Evolutionary conservation across 78 protist genomes (phyloP), one percentile per base, ranked within the genome.

Genomic region (Guillardia theta): DNA sequence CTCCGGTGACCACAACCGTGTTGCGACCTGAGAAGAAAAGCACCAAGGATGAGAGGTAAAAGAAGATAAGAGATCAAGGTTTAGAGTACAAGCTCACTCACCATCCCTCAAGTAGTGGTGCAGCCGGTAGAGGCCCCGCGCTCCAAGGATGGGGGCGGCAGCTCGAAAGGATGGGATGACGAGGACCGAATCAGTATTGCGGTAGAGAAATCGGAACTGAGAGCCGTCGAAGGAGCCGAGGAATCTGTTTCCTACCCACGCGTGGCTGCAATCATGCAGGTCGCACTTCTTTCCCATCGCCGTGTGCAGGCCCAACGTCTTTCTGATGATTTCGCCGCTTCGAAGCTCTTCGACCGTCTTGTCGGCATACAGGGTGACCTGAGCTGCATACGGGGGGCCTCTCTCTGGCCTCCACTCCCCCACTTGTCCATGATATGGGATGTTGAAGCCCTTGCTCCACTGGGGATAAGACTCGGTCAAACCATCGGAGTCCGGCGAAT

Each of bases 51-150:
- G n/a, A n/a, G n/a, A n/a, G n/a, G n/a, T n/a, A n/a, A n/a, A n/a
- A n/a, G n/a, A n/a, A n/a, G n/a, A n/a, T n/a, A n/a, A n/a, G n/a
- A n/a, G n/a, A n/a, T n/a, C n/a, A n/a, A n/a, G n/a, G n/a, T n/a
- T n/a, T n/a, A n/a, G n/a, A n/a, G n/a, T n/a, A n/a, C n/a, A n/a
- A n/a, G n/a, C n/a, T n/a, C n/a, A n/a, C n/a, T n/a, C 5, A 6
- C 88, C 88, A 21, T 33, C 43, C 88, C 41, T 77, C 50, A 77
- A 46, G 88, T 19, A 77, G 88, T 77, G 88, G 88, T 77, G 88
- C 48, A 77, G 88, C 48, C 88, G 37, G 88, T 77, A 77, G 37
- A 77, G 3, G 12, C 88, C 88, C 39, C 19, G 5, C 39, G 5
- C 22, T 21, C 45, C 88, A 21, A 77, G 88, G 43, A 77, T 77